Evolutionary conservation across 1,139 yeast genomes (phyloP).

Genomic region (Chernovozyma sophiae-reginae): DNA sequence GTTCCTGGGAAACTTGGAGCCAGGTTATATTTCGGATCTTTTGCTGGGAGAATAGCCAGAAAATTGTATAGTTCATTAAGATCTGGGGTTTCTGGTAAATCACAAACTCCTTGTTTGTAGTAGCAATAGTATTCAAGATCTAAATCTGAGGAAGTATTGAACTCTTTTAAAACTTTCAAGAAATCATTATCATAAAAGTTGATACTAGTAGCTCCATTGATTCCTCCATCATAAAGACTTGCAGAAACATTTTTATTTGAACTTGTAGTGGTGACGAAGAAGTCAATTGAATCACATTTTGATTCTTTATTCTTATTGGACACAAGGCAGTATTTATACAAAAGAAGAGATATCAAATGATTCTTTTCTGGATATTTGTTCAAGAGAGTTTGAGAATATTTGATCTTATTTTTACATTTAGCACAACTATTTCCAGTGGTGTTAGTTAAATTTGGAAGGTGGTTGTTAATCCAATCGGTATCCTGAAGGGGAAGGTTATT

Average conservation of each 20-base stretch:
- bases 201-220: constrained; percentile 21
- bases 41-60: constrained; percentile 30
- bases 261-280: constrained; percentile 35
- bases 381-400: constrained; percentile 25
- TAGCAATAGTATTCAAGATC: constrained; percentile 34
- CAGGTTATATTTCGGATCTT: constrained; percentile 18
- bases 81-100: constrained; percentile 27
- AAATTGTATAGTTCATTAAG: constrained; percentile 23
- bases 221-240: constrained; percentile 21
- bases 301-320: constrained; percentile 26
- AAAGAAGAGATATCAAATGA: constrained; percentile 33
- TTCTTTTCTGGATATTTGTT: constrained; percentile 28
- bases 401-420: constrained; percentile 33
- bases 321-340: constrained; percentile 34
- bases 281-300: constrained; percentile 34
- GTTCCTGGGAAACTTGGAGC: constrained; percentile 24
- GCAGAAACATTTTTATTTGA: constrained; percentile 15
- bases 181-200: constrained; percentile 40
- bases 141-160: constrained; percentile 34
- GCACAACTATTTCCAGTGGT: constrained; percentile 33
- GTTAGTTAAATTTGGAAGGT: constrained; percentile 21
- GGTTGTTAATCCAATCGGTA: constrained; percentile 27
- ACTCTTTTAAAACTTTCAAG: constrained; percentile 30
- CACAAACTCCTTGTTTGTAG: constrained; percentile 24
- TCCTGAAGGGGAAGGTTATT: constrained; percentile 22